A percentile compares a stretch with the other conserved stretches of the same genome.
These are phyloP conservation scores for Yarrowia alimentaria DNA, from an alignment of 805 yeast genomes.

Conservation along the genomic window DNA sequence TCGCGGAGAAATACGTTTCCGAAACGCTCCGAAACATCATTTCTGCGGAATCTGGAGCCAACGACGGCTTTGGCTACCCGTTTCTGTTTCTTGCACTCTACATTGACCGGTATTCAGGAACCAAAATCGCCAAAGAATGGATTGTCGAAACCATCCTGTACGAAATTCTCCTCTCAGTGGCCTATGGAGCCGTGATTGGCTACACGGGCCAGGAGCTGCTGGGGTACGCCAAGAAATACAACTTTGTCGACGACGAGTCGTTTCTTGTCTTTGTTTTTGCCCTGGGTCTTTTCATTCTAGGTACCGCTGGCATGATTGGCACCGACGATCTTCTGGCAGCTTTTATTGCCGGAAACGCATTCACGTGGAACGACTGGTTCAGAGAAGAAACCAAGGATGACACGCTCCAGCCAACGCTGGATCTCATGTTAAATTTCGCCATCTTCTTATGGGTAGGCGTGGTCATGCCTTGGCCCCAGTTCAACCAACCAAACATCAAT, in stretches of 20 bases:
- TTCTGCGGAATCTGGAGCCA: slow-evolving; percentile 72
- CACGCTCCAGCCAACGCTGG: slow-evolving; percentile 63
- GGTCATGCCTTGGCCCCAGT: slow-evolving; percentile 65
- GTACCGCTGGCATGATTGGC: slow-evolving; percentile 61
- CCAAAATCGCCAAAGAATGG: slow-evolving; percentile 62
- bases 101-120: slow-evolving; percentile 51
- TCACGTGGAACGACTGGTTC: slow-evolving; percentile 64
- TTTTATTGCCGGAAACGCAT: slow-evolving; percentile 69
- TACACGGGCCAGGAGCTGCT: slow-evolving; percentile 50
- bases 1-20: slow-evolving; percentile 61
- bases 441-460: slow-evolving; percentile 71
- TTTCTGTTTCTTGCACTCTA: slow-evolving; percentile 61
- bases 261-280: slow-evolving; percentile 54
- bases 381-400: slow-evolving; percentile 59
- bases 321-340: slow-evolving; percentile 71
- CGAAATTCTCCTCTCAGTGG: slow-evolving; percentile 57
- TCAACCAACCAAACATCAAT: slow-evolving; percentile 42
- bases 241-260: slow-evolving; percentile 61
- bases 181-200: slow-evolving; percentile 54
- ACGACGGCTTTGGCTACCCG: slow-evolving; percentile 63
- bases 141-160: slow-evolving; percentile 57
- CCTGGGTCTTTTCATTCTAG: slow-evolving; percentile 59
- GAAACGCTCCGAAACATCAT: slow-evolving; percentile 60
- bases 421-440: slow-evolving; percentile 61
- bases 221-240: slow-evolving; percentile 51